Evolutionary conservation across 208 protist species (phyloP).

Genomic region (Leishmania tarentolae): DNA sequence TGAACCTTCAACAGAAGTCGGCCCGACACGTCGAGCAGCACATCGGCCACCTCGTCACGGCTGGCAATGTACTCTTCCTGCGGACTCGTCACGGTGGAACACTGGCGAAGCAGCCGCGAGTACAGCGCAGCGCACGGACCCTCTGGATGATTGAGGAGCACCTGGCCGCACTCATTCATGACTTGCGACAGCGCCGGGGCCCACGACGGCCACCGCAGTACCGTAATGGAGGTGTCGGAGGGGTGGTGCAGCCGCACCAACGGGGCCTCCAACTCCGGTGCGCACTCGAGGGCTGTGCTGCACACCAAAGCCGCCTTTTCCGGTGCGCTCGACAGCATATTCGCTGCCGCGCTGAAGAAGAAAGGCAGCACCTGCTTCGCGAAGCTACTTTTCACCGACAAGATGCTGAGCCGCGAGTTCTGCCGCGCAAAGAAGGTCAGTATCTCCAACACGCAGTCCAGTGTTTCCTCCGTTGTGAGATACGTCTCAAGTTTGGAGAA

Average conservation of each 20-base stretch:
- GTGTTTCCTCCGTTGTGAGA: slow-evolving; percentile 52
- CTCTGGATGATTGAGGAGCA: slow-evolving; percentile 44
- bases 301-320: slow-evolving; percentile 60
- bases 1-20: slow-evolving; percentile 39
- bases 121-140: slow-evolving; percentile 33
- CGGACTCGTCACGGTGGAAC: slow-evolving; percentile 52
- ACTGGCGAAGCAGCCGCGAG: slow-evolving; percentile 58
- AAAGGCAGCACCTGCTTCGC: slow-evolving; percentile 59
- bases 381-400: slow-evolving; percentile 49
- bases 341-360: slow-evolving; percentile 59
- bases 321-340: slow-evolving; percentile 22
- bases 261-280: slow-evolving; percentile 35
- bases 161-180: slow-evolving; percentile 47
- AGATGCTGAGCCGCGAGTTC: slow-evolving; percentile 46
- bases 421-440: slow-evolving; percentile 70
- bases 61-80: slow-evolving; percentile 53
- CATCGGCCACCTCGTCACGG: slow-evolving; percentile 38
- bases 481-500: slow-evolving; percentile 49
- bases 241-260: slow-evolving; percentile 42
- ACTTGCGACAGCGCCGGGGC: slow-evolving; percentile 45
- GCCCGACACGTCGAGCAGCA: slow-evolving; percentile 52
- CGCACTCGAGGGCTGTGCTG: slow-evolving; percentile 60
- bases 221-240: slow-evolving; percentile 54
- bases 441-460: slow-evolving; percentile 83
- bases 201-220: slow-evolving; percentile 63